A percentile compares a stretch with the other conserved stretches of the same genome.
Evolutionary conservation across 495 filamentous ascomycete species (phyloP).

Genomic region (Trichoderma gamsii): DNA sequence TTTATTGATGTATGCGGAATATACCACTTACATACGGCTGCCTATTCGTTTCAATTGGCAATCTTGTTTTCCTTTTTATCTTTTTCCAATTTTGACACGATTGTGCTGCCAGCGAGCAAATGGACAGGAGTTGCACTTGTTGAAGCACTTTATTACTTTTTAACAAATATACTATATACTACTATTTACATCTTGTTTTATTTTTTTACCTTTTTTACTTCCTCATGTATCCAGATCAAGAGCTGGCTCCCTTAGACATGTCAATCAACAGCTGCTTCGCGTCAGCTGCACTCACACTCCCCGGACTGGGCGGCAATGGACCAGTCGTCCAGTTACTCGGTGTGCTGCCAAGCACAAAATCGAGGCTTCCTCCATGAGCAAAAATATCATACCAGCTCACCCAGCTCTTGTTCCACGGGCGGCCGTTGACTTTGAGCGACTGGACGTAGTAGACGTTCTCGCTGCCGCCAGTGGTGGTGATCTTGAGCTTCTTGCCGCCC

Average conservation of each 20-base stretch:
- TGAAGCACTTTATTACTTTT: not conserved
- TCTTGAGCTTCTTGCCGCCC: conserved; percentile 47
- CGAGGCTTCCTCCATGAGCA: conserved; percentile 53
- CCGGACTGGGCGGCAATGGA: conserved; percentile 47
- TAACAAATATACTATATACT: not conserved
- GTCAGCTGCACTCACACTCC: conserved; percentile 22
- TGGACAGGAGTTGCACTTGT: not conserved
- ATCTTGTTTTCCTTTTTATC: not conserved
- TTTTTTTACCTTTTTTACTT: not conserved
- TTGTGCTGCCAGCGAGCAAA: not conserved
- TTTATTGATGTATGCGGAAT: conserved; percentile 8
- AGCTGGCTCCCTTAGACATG: not conserved
- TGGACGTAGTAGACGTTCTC: conserved; percentile 52
- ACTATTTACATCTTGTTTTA: not conserved
- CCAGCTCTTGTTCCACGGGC: conserved; percentile 52
- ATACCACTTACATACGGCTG: not conserved
- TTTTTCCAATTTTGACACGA: not conserved
- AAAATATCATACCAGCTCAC: conserved; percentile 59
- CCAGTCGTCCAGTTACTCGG: conserved; percentile 53
- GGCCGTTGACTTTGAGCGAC: conserved; percentile 42
- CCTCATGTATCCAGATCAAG: not conserved
- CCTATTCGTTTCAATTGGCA: not conserved
- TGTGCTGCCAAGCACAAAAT: conserved; percentile 54
- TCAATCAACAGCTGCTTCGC: not conserved
- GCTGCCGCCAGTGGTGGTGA: conserved; percentile 45